Percentiles rank a stretch among this genome's conserved stretches.
phyloP scores from a whole-genome alignment of 2,329 filamentous ascomycete species.

The Ophiostoma quercus region DNA sequence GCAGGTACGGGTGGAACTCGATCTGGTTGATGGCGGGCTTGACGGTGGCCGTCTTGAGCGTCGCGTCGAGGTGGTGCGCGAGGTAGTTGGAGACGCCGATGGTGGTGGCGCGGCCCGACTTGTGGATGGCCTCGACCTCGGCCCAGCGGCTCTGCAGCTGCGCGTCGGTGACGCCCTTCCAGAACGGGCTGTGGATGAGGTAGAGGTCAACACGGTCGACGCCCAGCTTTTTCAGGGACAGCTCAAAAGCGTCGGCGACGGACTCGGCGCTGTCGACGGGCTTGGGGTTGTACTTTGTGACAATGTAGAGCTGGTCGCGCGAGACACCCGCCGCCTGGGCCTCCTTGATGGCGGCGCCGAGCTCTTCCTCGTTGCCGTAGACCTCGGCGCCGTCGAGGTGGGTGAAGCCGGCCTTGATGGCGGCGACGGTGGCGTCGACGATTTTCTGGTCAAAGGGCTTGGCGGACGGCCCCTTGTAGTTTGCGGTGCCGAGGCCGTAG shows the following conservation, averaged over 20 bases:
- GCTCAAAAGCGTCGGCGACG: slow-evolving; percentile 48
- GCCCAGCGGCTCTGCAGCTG: slow-evolving; percentile 57
- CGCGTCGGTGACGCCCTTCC: slow-evolving; percentile 42
- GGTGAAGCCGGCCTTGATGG: slow-evolving; percentile 63
- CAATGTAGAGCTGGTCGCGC: slow-evolving; percentile 64
- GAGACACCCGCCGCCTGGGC: slow-evolving; percentile 59
- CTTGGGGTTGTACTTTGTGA: slow-evolving; percentile 50
- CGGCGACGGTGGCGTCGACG: slow-evolving; percentile 49
- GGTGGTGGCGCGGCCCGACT: slow-evolving; percentile 58
- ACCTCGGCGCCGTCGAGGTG: slow-evolving; percentile 72
- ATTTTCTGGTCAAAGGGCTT: slow-evolving; percentile 51
- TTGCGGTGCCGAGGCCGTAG: slow-evolving; percentile 67
- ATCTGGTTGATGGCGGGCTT: slow-evolving; percentile 72
- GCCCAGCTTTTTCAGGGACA: slow-evolving; percentile 59
- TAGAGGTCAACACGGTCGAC: slow-evolving; percentile 70
- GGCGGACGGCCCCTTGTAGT: slow-evolving; percentile 48
- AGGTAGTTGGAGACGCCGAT: slow-evolving; percentile 77
- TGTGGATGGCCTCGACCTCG: slow-evolving; percentile 60
- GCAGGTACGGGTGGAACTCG: slow-evolving; percentile 72
- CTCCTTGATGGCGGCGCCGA: slow-evolving; percentile 65
- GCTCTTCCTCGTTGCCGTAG: slow-evolving; percentile 62
- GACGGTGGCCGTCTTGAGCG: slow-evolving; percentile 56
- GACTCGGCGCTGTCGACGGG: slow-evolving; percentile 30
- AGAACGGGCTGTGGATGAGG: slow-evolving; percentile 56
- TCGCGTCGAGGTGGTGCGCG: slow-evolving; percentile 48